These are phyloP conservation scores for Durotheca rogersii DNA, from an alignment of 495 filamentous ascomycete species.

Conservation along the genomic window DNA sequence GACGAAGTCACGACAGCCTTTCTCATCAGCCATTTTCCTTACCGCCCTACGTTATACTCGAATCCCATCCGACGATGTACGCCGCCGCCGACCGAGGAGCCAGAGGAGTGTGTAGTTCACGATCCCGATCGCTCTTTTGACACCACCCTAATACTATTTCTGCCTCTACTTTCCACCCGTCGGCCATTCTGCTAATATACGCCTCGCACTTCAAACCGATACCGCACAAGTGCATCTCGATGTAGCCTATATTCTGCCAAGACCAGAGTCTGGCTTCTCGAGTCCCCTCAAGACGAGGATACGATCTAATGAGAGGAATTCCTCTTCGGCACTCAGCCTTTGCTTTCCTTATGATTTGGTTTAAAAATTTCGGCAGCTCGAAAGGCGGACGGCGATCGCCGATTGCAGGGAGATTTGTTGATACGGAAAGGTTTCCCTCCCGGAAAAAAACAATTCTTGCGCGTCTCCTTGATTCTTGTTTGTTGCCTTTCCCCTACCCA, in stretches of 20 bases:
- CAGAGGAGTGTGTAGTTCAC: conserved; percentile 25
- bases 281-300: conserved; percentile 7
- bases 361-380: conserved; percentile 20
- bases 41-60: conserved; percentile 39
- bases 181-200: conserved; percentile 26
- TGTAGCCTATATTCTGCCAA: not conserved
- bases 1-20: conserved; percentile 57
- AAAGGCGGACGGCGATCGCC: conserved; percentile 28
- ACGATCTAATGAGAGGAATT: conserved; percentile 14
- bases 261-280: not conserved
- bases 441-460: conserved; percentile 30
- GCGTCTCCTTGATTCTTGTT: conserved; percentile 33
- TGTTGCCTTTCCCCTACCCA: conserved; percentile 29
- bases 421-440: conserved; percentile 33
- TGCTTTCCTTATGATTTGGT: conserved; percentile 25
- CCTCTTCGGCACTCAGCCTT: conserved; percentile 14
- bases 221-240: conserved; percentile 1
- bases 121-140: conserved; percentile 17
- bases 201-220: conserved; percentile 19
- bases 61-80: conserved; percentile 31
- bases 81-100: conserved; percentile 30
- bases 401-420: conserved; percentile 27
- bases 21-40: conserved; percentile 41
- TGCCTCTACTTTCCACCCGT: conserved; percentile 15
- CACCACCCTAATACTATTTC: conserved; percentile 30